Evolutionary conservation across 495 filamentous ascomycete species (phyloP), one percentile per base, ranked within the genome.

Genomic region (Apiosordaria backusii): DNA sequence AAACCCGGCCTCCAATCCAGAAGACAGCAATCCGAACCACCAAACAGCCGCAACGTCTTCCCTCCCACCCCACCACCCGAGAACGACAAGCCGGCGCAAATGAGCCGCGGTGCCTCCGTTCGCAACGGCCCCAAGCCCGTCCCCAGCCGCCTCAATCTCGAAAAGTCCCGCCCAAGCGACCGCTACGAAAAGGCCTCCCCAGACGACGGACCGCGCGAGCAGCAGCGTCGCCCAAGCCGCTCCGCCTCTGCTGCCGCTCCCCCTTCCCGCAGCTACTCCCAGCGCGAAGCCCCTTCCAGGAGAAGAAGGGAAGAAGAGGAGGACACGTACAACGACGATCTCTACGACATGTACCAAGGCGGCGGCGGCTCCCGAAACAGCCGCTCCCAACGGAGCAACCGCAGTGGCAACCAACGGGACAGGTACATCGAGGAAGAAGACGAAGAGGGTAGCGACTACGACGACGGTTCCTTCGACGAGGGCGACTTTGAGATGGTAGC

Each of bases 11-110:
- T 97, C 54, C 83, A 81, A 67, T 92, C 90, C 74, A 85, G 86
- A 71, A 84, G 92, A 65, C 92, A 96, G 73, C 92, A 95, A 70
- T 93, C 93, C 68, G 92, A 94, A 19, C 92, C 93, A 6, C 79
- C 94, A 24, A 86, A 86, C 67, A 71, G 68, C 72, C 90, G 94
- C 66, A 94, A 92, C 76, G 84, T 93, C 58, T 97, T 99, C 82
- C 95, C 95, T 4, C 95, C 95, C 40, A 99, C 95, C 18, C 95
- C 95, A 58, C 95, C 95, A 5, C 96, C 95, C 50, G 96, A 98
- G 78, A 84, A 85, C 68, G 92, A 92, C 68, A 85, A 83, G 68
- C 81, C 81, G 5, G 67, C 72, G 15, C 70, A 71, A 21, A 74
- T 83, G 74, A 83, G 73, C 70, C 76, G 84, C 13, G 84, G 78